Base-by-base conservation (phyloP, 768 basidiomycete species). In the Boletus coccyginus region DNA sequence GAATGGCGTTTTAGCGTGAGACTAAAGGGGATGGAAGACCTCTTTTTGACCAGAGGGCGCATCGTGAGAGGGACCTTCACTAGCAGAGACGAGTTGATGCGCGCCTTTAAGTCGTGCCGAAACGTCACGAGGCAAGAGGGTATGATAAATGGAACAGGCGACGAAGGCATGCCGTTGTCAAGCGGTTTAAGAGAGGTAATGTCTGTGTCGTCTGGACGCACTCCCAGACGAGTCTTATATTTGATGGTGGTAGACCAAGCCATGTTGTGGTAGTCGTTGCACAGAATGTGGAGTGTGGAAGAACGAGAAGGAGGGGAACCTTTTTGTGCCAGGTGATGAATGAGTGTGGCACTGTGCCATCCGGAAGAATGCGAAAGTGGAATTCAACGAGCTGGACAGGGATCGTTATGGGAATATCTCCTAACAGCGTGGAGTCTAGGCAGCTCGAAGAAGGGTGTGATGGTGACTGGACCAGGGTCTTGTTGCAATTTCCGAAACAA, bases 21-120 rank as follows among this genome's bases (percentile, higher is more conserved):
- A 10, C 45, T 35, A 42, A 68, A 69, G 31, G 58, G 62, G 47
- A 29, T 42, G 53, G 67, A 69, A 36, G 61, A 29, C 58, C 68
- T 67, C 63, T 70, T 70, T 47, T 66, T 70, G 52, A 61, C 56
- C 39, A 70, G 55, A 7, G 68, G 65, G 17, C 60, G 66, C 65
- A 68, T 68, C 2, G 43, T 62, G 52, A 66, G 67, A 50, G 67
- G 50, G 52, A 69, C 43, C 58, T 69, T 68, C 36, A 69, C n/a
- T 3, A 69, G 60, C 3, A 61, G 58, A 8, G 60, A 70, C 41
- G 61, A 61, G 19, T 13, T 55, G 51, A 69, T 68, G 68, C 52
- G 59, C 33, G 67, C 57, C 63, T 69, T 69, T 67, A 69, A 70
- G 61, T 63, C 66, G 57, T 60, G 68, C 31, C 59, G 68, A 7